A percentile compares a stretch with the other conserved stretches of the same genome.
phyloP scores from a whole-genome alignment of 78 protist genomes.

The Dictyostelium purpureum region DNA sequence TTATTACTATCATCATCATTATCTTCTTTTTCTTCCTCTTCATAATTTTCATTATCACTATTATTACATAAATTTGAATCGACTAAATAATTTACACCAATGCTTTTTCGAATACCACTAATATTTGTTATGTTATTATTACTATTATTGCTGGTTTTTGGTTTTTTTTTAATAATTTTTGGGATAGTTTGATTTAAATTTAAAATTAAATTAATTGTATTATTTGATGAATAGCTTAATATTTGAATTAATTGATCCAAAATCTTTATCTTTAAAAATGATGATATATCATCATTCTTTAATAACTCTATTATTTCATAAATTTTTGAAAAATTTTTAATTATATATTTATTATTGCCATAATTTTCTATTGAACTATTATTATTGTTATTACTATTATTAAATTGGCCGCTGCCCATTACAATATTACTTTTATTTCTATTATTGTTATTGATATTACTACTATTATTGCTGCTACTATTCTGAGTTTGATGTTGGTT shows the following conservation, averaged over 20 bases:
- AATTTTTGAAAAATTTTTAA: not conserved
- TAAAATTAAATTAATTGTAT: not conserved
- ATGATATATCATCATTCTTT: not conserved
- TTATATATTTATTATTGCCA: not conserved
- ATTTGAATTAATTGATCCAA: not conserved
- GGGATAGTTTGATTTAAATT: not conserved
- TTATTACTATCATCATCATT: not conserved
- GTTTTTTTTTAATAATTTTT: not conserved
- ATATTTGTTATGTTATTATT: too few species aligned
- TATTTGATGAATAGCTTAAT: not conserved
- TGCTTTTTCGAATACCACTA: too few species aligned
- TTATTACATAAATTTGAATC: not conserved
- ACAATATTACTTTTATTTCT: not conserved
- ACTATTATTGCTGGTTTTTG: not conserved
- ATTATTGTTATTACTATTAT: not conserved
- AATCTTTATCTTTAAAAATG: not conserved
- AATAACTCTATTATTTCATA: constrained; percentile 8
- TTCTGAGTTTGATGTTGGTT: too few species aligned
- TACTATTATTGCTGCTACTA: not conserved
- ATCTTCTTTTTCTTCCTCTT: too few species aligned
- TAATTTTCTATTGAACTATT: not conserved
- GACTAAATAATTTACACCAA: too few species aligned
- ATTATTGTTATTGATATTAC: too few species aligned
- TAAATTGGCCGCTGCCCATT: not conserved
- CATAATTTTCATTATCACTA: not conserved